Percentiles rank a stretch among this genome's conserved stretches.
These are phyloP conservation scores for Plasmodium chabaudi DNA, from an alignment of 169 alveolate genomes.

Conservation along the genomic window DNA sequence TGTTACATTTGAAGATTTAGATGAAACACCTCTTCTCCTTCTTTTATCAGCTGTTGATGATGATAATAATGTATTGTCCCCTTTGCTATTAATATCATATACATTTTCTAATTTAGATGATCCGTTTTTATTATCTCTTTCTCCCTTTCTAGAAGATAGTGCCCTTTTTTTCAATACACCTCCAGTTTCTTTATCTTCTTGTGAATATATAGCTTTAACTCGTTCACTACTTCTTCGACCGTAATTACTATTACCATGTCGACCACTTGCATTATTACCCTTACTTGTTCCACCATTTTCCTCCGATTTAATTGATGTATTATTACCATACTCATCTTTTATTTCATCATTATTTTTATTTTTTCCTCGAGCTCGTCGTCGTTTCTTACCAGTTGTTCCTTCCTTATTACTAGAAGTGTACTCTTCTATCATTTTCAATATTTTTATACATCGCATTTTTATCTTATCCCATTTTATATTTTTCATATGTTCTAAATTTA, in stretches of 20 bases:
- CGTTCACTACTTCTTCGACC: constrained; percentile 30
- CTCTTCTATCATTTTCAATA: constrained; percentile 84
- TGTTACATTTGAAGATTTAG: background rate
- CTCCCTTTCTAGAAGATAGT: background rate
- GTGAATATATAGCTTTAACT: constrained; percentile 9
- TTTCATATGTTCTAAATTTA: constrained; percentile 82
- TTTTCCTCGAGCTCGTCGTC: constrained; percentile 26
- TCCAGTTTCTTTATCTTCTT: constrained; percentile 29
- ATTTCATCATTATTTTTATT: background rate
- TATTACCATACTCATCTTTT: constrained; percentile 1
- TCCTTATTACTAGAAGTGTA: constrained; percentile 11
- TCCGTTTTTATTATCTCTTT: background rate
- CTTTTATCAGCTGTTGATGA: constrained; percentile 1
- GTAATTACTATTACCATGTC: background rate
- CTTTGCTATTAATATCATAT: background rate
- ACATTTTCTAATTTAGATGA: background rate
- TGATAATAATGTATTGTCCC: background rate
- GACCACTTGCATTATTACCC: background rate
- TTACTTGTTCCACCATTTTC: background rate
- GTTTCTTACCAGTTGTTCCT: constrained; percentile 16
- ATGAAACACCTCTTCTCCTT: too few relatives aligned
- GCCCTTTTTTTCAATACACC: background rate
- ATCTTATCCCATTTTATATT: constrained; percentile 86
- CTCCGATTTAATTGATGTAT: background rate
- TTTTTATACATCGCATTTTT: constrained; percentile 83